Base-by-base conservation (phyloP, 768 basidiomycete genomes). In the Leccinum rimulosum region DNA sequence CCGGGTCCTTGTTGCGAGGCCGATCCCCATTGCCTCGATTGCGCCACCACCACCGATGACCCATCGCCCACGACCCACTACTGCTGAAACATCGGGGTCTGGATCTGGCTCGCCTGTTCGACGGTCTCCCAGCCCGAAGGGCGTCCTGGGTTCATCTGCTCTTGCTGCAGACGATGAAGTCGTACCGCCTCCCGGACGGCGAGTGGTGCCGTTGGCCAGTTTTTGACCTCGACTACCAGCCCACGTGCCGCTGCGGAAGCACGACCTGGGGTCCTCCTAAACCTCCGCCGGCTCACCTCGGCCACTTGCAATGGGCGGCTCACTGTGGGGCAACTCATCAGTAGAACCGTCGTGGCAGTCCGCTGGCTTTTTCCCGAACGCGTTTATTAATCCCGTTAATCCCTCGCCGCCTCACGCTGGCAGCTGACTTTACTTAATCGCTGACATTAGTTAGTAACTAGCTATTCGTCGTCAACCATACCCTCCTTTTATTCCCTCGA, bases 131-230 rank as follows among this genome's bases (percentile, higher is more conserved):
- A 82, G 80, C 59, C 82, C 82, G 8, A 91, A 91, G 68, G 84
- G 85, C 43, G 74, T 86, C 36, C 77, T 91, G 7, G 91, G 91
- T 11, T 91, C 90, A 14, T 87, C 87, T 5, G 90, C 91, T 19
- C 79, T 92, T 19, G 83, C 85, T 3, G 83, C 89, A 14, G 89
- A 91, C 60, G 90, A 90, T 68, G 90, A 92, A 68, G 87, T 91
- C 11, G 82, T 92, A 15, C 73, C 79, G 43, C 74, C 80, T 17
- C 78, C 79, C 7, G 75, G 82, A 36, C 71, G 83, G 51, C 75
- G 82, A 8, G 72, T 70, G 43, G 75, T 49, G 73, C 74, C 3
- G 77, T 81, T 11, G 74, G 81, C 7, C 81, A 80, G 56, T 73
- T 75, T 2, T 86, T 85, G 84, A 77, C 78, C 3, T 74, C 64